phyloP scores from a whole-genome alignment of 495 filamentous ascomycete species.

The Alectoria sarmentosa region DNA sequence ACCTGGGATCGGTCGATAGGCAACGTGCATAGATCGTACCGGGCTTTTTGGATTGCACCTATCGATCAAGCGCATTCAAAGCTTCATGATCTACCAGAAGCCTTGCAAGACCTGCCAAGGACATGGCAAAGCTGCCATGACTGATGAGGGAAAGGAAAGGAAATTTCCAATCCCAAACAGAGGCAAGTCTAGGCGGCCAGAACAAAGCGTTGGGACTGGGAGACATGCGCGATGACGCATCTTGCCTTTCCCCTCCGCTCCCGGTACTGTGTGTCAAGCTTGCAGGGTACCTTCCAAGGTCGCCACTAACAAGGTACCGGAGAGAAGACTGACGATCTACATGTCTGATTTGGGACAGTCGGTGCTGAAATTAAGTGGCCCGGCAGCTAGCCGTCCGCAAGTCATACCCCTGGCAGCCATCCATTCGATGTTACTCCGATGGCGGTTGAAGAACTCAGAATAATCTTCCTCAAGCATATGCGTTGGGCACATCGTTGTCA shows the following conservation, averaged over 20 bases:
- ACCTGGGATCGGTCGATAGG: neutral
- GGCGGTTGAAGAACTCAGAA: neutral
- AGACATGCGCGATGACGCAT: constrained; percentile 4
- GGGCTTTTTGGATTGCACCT: neutral
- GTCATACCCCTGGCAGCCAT: neutral
- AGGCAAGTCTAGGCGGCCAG: neutral
- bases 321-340: neutral
- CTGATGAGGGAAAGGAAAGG: too few species aligned
- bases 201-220: constrained; percentile 4
- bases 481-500: constrained; percentile 5
- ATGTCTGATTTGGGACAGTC: neutral
- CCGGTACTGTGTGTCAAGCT: neutral
- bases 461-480: neutral
- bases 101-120: neutral
- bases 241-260: neutral
- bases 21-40: neutral
- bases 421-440: neutral
- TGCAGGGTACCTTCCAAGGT: neutral
- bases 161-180: neutral
- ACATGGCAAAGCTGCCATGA: neutral
- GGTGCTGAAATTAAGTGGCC: neutral
- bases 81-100: constrained; percentile 2
- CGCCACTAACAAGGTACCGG: neutral
- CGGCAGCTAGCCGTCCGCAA: constrained; percentile 1
- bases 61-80: neutral